Evolutionary conservation across 2,329 filamentous ascomycete genomes (phyloP).

Genomic region (Stagonosporopsis cucurbitacearum): DNA sequence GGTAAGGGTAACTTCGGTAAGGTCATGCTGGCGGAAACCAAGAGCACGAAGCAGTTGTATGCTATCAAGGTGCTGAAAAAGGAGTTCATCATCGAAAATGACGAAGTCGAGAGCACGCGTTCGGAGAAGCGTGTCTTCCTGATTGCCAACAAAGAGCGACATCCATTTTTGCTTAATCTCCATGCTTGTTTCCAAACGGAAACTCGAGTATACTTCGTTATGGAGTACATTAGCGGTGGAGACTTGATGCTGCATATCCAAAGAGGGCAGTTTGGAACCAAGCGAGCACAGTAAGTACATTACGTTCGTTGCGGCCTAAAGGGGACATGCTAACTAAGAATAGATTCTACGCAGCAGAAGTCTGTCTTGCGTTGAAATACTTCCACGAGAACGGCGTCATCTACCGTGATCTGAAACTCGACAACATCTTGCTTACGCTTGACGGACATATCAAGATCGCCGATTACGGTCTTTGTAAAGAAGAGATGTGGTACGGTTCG

Average conservation of each 20-base stretch:
- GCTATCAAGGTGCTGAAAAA: constrained; percentile 99
- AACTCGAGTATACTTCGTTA: constrained; percentile 97
- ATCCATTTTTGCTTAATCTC: constrained; percentile 92
- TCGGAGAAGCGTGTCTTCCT: constrained; percentile 98
- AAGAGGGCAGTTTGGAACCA: constrained; percentile 91
- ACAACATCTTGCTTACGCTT: constrained; percentile 90
- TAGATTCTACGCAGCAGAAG: constrained; percentile 96
- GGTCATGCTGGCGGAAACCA: constrained; percentile 98
- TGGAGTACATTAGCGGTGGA: constrained; percentile 99
- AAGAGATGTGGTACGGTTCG: constrained; percentile 99
- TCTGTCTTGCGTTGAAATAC: constrained; percentile 96
- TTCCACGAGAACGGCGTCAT: constrained; percentile 99
- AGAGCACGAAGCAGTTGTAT: constrained; percentile 88
- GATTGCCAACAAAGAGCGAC: constrained; percentile 94
- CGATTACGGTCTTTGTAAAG: constrained; percentile 98
- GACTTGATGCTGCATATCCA: constrained; percentile 99
- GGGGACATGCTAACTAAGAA: constrained; percentile 19
- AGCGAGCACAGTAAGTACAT: constrained; percentile 83
- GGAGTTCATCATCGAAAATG: constrained; percentile 99
- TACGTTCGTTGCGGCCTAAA: not conserved
- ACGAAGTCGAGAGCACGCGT: constrained; percentile 96
- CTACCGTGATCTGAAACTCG: constrained; percentile 81
- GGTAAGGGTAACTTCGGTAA: constrained; percentile 99
- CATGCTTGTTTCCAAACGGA: constrained; percentile 99
- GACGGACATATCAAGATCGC: constrained; percentile 99